These are phyloP conservation scores for Mycena capillaripes DNA, from an alignment of 768 basidiomycete species.

Conservation along the genomic window DNA sequence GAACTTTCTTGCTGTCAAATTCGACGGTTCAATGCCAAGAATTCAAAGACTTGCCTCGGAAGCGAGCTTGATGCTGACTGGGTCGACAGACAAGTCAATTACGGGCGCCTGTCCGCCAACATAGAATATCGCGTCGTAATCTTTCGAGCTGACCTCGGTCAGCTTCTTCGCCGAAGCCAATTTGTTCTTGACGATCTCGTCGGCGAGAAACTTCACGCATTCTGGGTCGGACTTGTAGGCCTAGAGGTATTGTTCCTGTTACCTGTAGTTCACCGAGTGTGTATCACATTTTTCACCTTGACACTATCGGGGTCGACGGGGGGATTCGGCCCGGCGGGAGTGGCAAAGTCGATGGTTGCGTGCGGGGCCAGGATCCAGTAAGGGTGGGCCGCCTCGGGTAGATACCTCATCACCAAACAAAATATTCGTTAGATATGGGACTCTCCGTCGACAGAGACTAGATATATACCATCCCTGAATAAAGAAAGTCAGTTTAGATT, in stretches of 20 bases:
- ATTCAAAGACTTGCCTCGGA: slow-evolving; percentile 80
- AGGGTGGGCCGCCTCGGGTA: slow-evolving; percentile 85
- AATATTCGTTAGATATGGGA: too few species aligned
- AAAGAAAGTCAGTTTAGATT: too few species aligned
- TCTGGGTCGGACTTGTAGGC: slow-evolving; percentile 66
- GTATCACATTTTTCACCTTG: slow-evolving; percentile 49
- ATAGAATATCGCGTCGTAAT: slow-evolving; percentile 83
- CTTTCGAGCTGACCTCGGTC: slow-evolving; percentile 65
- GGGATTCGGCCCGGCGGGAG: slow-evolving; percentile 74
- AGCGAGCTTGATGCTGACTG: slow-evolving; percentile 68
- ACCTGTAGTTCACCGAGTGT: too few species aligned
- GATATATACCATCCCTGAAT: too few species aligned
- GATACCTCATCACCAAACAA: too few species aligned
- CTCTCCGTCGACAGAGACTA: too few species aligned
- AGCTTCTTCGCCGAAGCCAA: slow-evolving; percentile 71
- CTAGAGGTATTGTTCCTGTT: slow-evolving; percentile 52
- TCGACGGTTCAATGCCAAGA: slow-evolving; percentile 65
- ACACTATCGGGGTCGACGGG: slow-evolving; percentile 73
- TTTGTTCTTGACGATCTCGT: slow-evolving; percentile 65
- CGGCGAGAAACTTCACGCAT: slow-evolving; percentile 68
- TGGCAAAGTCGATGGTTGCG: slow-evolving; percentile 69
- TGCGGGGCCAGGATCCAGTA: slow-evolving; percentile 69
- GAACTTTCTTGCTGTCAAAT: slow-evolving; percentile 58
- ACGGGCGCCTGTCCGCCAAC: slow-evolving; percentile 70
- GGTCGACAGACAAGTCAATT: slow-evolving; percentile 75